A percentile compares a stretch with the other conserved stretches of the same genome.
These are phyloP conservation scores for Chlorophyllum brunneum DNA, from an alignment of 768 basidiomycete species.

Conservation along the genomic window DNA sequence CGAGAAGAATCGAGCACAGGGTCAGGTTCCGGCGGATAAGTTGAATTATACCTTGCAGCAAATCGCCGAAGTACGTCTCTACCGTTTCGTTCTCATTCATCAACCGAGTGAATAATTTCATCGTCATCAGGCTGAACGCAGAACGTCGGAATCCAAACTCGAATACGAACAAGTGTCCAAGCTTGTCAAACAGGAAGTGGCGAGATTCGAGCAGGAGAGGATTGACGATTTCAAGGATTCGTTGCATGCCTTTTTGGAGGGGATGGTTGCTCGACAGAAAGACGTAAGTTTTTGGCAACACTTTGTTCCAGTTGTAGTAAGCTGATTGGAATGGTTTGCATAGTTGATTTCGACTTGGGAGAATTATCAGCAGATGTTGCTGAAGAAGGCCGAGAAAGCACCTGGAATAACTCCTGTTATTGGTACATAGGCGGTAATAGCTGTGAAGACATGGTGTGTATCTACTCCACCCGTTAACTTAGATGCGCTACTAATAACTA, in stretches of 20 bases:
- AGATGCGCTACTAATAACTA: no score
- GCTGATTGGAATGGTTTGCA: conserved; percentile 6
- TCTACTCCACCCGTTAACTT: no score
- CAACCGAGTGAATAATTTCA: neutral
- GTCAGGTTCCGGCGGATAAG: conserved; percentile 65
- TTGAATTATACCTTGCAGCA: conserved; percentile 71
- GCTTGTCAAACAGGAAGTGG: conserved; percentile 84
- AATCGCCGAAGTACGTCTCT: conserved; percentile 66
- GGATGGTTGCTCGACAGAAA: conserved; percentile 83
- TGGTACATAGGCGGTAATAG: neutral
- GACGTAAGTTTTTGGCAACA: conserved; percentile 40
- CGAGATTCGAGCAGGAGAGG: conserved; percentile 89
- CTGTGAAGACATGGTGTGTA: no score
- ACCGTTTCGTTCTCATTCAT: neutral
- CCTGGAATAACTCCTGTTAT: conserved; percentile 4
- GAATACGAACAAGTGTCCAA: conserved; percentile 90
- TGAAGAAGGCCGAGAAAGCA: conserved; percentile 41
- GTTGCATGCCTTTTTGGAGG: conserved; percentile 80
- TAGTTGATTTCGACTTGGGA: conserved; percentile 81
- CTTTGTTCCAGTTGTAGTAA: neutral
- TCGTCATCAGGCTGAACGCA: conserved; percentile 68
- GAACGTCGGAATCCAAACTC: conserved; percentile 74
- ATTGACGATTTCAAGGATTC: conserved; percentile 89
- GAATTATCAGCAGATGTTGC: conserved; percentile 67
- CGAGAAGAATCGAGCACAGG: conserved; percentile 80